Evolutionary conservation across 805 yeast genomes (phyloP), one percentile per base, ranked within the genome.

Genomic region (Wickerhamia fluorescens): DNA sequence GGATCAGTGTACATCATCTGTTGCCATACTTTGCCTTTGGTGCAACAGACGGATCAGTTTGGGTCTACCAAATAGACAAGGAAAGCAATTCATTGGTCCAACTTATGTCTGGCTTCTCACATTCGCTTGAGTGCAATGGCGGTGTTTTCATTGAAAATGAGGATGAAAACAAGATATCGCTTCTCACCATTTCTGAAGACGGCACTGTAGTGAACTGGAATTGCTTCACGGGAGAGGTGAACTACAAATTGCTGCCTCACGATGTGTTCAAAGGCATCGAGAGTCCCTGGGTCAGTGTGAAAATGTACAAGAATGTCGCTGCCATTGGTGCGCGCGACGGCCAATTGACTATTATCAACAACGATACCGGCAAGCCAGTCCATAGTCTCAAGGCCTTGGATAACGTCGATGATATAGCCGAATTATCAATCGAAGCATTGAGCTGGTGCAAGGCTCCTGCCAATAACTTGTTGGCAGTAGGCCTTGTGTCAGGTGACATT

Each of bases 261-360:
- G 65, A 66, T 14, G 82, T 78, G 34, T 73, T 86, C 51, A 80
- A 75, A 47, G 94, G 92, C 17, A 68, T 71, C 30, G 64, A 68
- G 36, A 82, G 92, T 30, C 94, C 96, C 13, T 92, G 97, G 96
- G 89, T 89, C 26, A 71, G 89, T 4, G 47, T 85, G 16, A 58
- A 75, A 22, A 71, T 71, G 6, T 62, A 71, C 34, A 52, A 61
- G 16, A 66, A 63, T 42, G 59, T 80, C 24, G 51, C 77, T 15
- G 95, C 95, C 4, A 71, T 76, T 20, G 97, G 96, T 18, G 78
- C 89, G 3, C 73, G 89, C 47, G 95, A 89, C 45, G 96, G 97
- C 20, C 75, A 79, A 29, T 61, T 89, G 38, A 79, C 79, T 8
- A 71, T 92, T n/a, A 55, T 89, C 31, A 87, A 87, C 50, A 62